Conservation (phyloP, 306 rosid genomes). For the Pterocarpus macrocarpus region DNA sequence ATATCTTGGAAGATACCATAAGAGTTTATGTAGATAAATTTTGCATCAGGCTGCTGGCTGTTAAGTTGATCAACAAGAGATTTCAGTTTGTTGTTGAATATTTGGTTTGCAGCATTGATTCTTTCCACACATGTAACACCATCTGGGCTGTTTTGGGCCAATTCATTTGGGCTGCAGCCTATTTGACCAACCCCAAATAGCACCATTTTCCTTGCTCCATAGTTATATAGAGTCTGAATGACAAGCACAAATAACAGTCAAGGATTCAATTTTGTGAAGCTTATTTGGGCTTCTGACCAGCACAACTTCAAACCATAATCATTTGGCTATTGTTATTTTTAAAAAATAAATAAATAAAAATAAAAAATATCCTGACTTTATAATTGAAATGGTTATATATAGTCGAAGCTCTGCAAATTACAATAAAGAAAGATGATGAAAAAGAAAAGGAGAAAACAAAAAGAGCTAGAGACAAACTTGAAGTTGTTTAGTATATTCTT, state of each 20-base stretch:
- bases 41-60: conserved; percentile 66
- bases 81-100: conserved; percentile 75
- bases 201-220: conserved; percentile 90
- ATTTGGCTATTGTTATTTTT: too few relatives aligned
- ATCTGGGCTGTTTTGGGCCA: conserved; percentile 81
- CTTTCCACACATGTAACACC: conserved; percentile 75
- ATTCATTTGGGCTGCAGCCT: conserved; percentile 86
- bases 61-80: conserved; percentile 70
- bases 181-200: conserved; percentile 88
- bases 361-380: too few relatives aligned
- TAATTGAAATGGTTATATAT: too few relatives aligned
- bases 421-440: neutral
- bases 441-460: neutral
- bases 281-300: neutral
- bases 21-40: conserved; percentile 71
- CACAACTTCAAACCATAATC: too few relatives aligned
- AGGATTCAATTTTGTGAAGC: neutral
- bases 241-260: neutral
- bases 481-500: conserved; percentile 64
- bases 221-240: conserved; percentile 64
- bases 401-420: too few relatives aligned
- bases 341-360: too few relatives aligned
- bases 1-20: conserved; percentile 81
- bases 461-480: conserved; percentile 53
- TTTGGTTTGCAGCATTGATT: conserved; percentile 77